A percentile compares a stretch with the other conserved stretches of the same genome.
These are phyloP conservation scores for Mesotaenium endlicherianum DNA, from an alignment of 139 green algal genomes.

Conservation along the genomic window DNA sequence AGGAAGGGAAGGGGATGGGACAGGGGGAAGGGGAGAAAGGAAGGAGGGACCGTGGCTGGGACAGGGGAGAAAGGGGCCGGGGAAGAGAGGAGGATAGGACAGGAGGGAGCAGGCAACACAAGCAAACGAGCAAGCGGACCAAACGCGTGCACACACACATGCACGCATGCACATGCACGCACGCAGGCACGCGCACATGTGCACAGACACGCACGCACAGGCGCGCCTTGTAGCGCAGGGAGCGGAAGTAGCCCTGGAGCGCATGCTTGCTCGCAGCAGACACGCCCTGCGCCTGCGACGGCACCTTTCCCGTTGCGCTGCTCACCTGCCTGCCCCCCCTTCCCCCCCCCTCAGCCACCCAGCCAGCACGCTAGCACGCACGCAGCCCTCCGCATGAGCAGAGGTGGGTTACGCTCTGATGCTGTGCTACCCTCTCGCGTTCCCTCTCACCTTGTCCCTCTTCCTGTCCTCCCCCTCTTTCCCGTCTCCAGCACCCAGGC, in stretches of 20 bases:
- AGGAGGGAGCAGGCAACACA: neutral
- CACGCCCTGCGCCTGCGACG: slow-evolving; percentile 11
- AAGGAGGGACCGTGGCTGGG: slow-evolving; percentile 2
- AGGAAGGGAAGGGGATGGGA: too few species aligned
- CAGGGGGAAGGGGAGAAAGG: neutral
- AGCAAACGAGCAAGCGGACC: too few species aligned
- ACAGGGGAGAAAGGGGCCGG: neutral
- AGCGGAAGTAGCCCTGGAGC: slow-evolving; percentile 40
- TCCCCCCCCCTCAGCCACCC: neutral
- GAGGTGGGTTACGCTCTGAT: too few species aligned
- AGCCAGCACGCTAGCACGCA: neutral
- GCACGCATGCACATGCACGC: too few species aligned
- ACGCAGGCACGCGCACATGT: too few species aligned
- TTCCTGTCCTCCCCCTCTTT: neutral
- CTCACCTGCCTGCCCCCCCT: slow-evolving; percentile 22
- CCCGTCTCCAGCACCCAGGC: too few species aligned
- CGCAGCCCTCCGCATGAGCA: neutral
- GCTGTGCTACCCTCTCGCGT: neutral
- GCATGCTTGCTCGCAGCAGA: slow-evolving; percentile 43
- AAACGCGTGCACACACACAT: too few species aligned
- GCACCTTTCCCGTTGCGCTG: slow-evolving; percentile 38
- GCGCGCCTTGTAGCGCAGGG: slow-evolving; percentile 16
- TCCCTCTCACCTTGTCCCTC: neutral
- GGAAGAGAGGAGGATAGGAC: neutral
- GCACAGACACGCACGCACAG: too few species aligned